Base-by-base conservation (phyloP, 2,329 filamentous ascomycete species). In the Aspergillus texensis region DNA sequence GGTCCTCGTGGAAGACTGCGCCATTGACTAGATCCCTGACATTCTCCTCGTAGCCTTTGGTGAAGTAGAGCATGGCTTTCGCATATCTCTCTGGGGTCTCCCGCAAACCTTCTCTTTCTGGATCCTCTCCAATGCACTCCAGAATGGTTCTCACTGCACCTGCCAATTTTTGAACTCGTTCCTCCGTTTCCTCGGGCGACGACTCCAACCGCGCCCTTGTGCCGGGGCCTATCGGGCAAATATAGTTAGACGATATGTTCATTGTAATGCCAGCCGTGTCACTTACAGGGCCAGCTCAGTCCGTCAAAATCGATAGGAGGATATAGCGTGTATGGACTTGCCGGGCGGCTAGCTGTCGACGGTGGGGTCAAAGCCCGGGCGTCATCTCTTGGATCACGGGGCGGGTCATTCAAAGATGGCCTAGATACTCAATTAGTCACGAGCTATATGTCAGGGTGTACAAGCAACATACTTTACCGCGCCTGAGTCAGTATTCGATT, bases 1-100 rank as follows among this genome's bases (percentile, higher is more conserved):
- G 94, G 66, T 94, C 93, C 78, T 98, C 95, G 73, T 97, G 91
- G 80, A 99, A 99, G 60, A 98, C 91, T 21, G 95, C 95, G 61
- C 90, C 87, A 77, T 98, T 98, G 66, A 98, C 92, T 68, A 98
- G 91, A 75, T 96, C 92, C 65, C 89, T 85, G 60, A 97, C 87
- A 73, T 97, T 97, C 82, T 97, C 89, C 81, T 98, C 93, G 77
- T 99, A 99, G 50, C 95, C 95, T 78, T 96, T 93, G 6, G 95
- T 99, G 79, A 99, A 93, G 83, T 91, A 96, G 67, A 98, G 87
- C 86, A 99, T 89, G 16, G 95, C 95, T 79, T 97, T 95, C 54
- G 95, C 94, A 77, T 98, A 99, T 65, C 95, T 87, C 73, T 91
- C 88, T 0, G 95, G 95, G 0, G 88, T 89, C 57, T 85, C 83